Percentiles rank a stretch among this genome's conserved stretches.
Evolutionary conservation across 257 asterid genomes (phyloP).

Genomic region (Lantana camara): DNA sequence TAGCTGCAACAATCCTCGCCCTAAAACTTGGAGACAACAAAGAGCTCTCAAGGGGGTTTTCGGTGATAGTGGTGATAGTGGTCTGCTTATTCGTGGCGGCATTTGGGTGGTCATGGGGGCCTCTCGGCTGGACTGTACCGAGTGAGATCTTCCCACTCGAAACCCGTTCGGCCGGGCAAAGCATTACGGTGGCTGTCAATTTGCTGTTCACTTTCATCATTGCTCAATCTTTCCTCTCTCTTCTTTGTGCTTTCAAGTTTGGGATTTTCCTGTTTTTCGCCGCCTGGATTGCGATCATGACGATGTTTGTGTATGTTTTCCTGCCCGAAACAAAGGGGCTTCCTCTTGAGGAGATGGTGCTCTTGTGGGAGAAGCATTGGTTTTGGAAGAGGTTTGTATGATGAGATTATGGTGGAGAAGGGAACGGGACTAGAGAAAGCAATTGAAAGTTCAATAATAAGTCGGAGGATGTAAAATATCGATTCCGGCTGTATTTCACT

Average conservation of each 20-base stretch:
- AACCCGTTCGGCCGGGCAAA: conserved; percentile 87
- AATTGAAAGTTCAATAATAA: too few relatives aligned
- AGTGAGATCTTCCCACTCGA: conserved; percentile 92
- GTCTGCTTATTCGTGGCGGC: conserved; percentile 76
- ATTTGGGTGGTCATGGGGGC: conserved; percentile 96
- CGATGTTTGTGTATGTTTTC: conserved; percentile 61
- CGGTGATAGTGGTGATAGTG: conserved; percentile 59
- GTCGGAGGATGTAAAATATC: too few relatives aligned
- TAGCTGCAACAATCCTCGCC: conserved; percentile 60
- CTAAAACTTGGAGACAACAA: conserved; percentile 53
- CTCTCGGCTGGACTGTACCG: conserved; percentile 91
- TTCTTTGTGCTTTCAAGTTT: conserved; percentile 70
- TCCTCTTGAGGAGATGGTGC: conserved; percentile 78
- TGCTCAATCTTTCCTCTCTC: conserved; percentile 74
- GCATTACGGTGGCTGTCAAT: conserved; percentile 81
- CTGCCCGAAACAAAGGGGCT: conserved; percentile 88
- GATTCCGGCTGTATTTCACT: too few relatives aligned
- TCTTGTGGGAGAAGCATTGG: conserved; percentile 83
- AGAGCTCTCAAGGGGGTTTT: conserved; percentile 58
- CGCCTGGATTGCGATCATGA: conserved; percentile 77
- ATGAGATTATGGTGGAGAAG: too few relatives aligned
- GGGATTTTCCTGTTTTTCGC: conserved; percentile 87
- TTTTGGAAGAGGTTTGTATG: conserved; percentile 76
- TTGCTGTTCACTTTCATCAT: conserved; percentile 72
- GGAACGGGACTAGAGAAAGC: too few relatives aligned